Evolutionary conservation across 768 basidiomycete species (phyloP), one percentile per base, ranked within the genome.

Genomic region (Leccinellum rugosiceps): DNA sequence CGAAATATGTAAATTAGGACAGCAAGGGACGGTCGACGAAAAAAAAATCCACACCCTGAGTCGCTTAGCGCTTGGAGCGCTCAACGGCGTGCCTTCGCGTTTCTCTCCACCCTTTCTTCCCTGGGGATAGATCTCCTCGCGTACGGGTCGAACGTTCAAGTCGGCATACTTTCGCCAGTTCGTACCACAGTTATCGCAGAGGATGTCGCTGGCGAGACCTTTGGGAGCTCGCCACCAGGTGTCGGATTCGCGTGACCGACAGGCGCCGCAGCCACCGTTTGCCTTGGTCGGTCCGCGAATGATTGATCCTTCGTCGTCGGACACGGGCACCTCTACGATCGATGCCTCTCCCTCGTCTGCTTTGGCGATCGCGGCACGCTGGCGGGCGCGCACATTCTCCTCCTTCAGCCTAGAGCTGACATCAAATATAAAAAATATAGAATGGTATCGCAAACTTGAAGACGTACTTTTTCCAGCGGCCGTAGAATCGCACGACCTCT

Each of bases 151-250:
- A 25, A 89, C 85, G 63, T 87, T 91, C 50, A 94, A 77, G 63
- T 95, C 93, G 0, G 92, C 94, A 69, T 97, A 97, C 73, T 95
- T 97, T 63, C 94, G 80, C 88, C 92, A 97, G 61, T 88, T 89
- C 46, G 84, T 82, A 13, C 94, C 94, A 66, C 94, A 97, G 28
- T 72, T 78, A 47, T 95, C 91, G 68, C 94, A 97, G 53, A 96
- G 83, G 38, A 93, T 81, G 57, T 79, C 80, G 2, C 88, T 88
- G 0, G 79, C 72, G n/a, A 95, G 80, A 21, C 88, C 90, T 68
- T 91, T 91, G 3, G 94, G 94, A 14, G 93, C 92, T 69, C 90
- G 91, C 92, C 92, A 97, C 94, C 94, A 97, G 3, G 73, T 75
- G 35, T 78, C 78, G 6, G 89, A 89, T 58, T 92, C 90, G 55